Evolutionary conservation across 169 alveolate species (phyloP), one percentile per base, ranked within the genome.

Genomic region (Eimeria praecox): DNA sequence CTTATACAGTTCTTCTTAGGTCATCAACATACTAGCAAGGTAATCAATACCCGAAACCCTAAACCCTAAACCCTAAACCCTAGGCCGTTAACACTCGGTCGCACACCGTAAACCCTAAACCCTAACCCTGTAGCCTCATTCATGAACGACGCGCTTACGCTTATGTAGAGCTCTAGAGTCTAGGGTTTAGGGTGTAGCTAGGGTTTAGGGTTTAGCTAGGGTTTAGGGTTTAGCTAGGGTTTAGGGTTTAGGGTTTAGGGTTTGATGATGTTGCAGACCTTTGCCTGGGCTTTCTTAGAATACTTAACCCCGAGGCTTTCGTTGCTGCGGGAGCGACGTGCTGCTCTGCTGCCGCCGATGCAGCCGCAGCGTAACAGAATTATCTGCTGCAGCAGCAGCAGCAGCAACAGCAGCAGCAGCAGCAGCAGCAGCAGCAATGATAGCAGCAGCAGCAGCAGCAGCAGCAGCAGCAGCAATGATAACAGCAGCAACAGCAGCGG

Each of bases 11-110:
- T 92, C 73, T 92, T 92, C 73, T 62, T 92, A 3, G 95, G 91
- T 3, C 95, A 92, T 71, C 95, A 92, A 33, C 95, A 92, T 85
- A 92, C 95, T 22, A 75, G 95, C 95, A 54, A 75, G 89, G 86
- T 92, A 42, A 35, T 33, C 12, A 8, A 59, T 18, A 59, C 69
- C 69, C 69, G 0, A 59, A 49, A 35, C 85, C 54, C 56, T 49
- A 49, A 59, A 59, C 69, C 69, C 5, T 59, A 71, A 24, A 71
- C 82, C 52, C 27, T 12, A 10, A 71, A 27, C 82, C 46, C 30
- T n/a, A n/a, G n/a, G n/a, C n/a, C n/a, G n/a, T n/a, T n/a, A n/a
- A n/a, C n/a, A n/a, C n/a, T n/a, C n/a, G n/a, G n/a, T n/a, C n/a
- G n/a, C n/a, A n/a, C n/a, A n/a, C n/a, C n/a, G n/a, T n/a, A n/a